Conservation (phyloP, 2,329 filamentous ascomycete genomes). For the Xylaria sp. region DNA sequence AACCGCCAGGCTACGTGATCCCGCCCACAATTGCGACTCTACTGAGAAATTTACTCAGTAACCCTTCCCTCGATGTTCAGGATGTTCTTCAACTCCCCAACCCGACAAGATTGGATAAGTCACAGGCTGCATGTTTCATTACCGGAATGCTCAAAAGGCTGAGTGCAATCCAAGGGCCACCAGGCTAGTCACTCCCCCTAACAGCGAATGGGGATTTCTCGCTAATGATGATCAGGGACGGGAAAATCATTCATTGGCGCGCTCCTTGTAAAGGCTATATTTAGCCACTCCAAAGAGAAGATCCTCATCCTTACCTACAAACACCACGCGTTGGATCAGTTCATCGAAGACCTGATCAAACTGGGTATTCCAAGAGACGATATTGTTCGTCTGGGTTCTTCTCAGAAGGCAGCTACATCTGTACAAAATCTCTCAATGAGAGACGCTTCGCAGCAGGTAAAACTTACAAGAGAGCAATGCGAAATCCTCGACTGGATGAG, state of each 20-base stretch:
- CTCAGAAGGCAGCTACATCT: constrained; percentile 1
- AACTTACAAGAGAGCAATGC: constrained; percentile 12
- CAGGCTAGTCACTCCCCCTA: constrained; percentile 58
- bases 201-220: not conserved
- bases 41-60: constrained; percentile 17
- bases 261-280: constrained; percentile 64
- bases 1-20: constrained; percentile 13
- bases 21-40: constrained; percentile 14
- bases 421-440: constrained; percentile 57
- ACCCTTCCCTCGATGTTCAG: constrained; percentile 10
- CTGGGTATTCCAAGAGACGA: constrained; percentile 60
- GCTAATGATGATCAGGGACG: constrained; percentile 60
- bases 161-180: constrained; percentile 75
- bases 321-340: constrained; percentile 72
- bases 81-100: constrained; percentile 5
- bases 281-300: constrained; percentile 56
- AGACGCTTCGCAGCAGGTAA: constrained; percentile 51
- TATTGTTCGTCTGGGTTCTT: constrained; percentile 70
- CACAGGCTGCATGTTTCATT: constrained; percentile 66
- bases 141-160: constrained; percentile 62
- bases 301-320: constrained; percentile 74
- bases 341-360: constrained; percentile 69
- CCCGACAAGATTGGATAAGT: constrained; percentile 42
- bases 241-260: constrained; percentile 80
- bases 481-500: constrained; percentile 45